Percentiles rank a stretch among this genome's conserved stretches.
phyloP scores from a whole-genome alignment of 1,139 yeast species.

The Pichia kudriavzevii region DNA sequence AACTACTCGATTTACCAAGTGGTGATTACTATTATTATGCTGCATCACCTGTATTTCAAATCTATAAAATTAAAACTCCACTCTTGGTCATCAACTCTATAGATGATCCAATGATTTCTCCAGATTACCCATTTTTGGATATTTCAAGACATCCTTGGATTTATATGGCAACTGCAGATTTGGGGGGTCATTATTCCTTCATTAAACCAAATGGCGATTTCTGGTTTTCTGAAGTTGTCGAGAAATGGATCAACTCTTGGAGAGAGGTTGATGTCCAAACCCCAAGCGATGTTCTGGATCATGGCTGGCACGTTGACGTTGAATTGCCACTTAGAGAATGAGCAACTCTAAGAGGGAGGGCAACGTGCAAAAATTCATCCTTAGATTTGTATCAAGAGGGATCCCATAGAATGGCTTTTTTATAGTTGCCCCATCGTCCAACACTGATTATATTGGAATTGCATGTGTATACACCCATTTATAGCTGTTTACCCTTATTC shows the following conservation, averaged over 20 bases:
- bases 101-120: conserved; percentile 77
- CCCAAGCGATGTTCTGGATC: conserved; percentile 9
- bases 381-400: no score
- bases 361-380: no score
- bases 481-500: no score
- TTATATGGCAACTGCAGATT: conserved; percentile 44
- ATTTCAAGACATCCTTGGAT: conserved; percentile 48
- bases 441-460: no score
- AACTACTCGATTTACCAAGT: conserved; percentile 58
- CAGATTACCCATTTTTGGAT: conserved; percentile 42
- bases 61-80: conserved; percentile 57
- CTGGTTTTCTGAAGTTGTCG: conserved; percentile 66
- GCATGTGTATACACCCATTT: no score
- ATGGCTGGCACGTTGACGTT: conserved; percentile 5
- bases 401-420: no score
- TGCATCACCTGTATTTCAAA: conserved; percentile 55
- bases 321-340: no score
- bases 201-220: conserved; percentile 52
- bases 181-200: conserved; percentile 64
- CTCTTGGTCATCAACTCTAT: conserved; percentile 58
- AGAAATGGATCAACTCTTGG: conserved; percentile 52
- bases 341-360: no score
- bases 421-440: no score
- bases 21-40: conserved; percentile 65
- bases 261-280: conserved; percentile 27